Evolutionary conservation across 176 grass and related monocot genomes (phyloP).

Genomic region (Oryza meyeriana): DNA sequence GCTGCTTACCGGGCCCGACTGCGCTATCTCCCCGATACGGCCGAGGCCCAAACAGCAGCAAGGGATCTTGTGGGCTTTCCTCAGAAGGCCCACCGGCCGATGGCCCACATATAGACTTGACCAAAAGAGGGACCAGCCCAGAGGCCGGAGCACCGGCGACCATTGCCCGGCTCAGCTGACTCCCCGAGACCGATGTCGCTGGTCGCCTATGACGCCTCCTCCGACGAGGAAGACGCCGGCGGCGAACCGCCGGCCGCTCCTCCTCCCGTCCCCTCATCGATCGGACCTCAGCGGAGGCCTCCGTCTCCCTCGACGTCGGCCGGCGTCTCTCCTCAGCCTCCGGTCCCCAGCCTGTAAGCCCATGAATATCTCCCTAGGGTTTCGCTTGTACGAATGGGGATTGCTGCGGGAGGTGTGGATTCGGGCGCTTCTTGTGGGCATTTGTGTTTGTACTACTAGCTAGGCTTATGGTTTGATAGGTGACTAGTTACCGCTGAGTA

Average conservation of each 20-base stretch:
- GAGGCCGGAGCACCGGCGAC: background rate
- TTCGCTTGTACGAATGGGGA: background rate
- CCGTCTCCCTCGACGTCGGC: background rate
- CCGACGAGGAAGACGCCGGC: conserved; percentile 58
- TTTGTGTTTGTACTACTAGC: background rate
- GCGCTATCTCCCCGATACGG: background rate
- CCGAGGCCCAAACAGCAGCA: background rate
- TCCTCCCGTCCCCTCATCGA: background rate
- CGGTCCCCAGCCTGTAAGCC: conserved; percentile 37
- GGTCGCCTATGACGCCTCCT: conserved; percentile 63
- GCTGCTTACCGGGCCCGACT: too few relatives aligned
- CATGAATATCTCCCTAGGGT: conserved; percentile 22
- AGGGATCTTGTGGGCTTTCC: background rate
- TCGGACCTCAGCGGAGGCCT: conserved; percentile 28
- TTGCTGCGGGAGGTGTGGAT: background rate
- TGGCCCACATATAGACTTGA: background rate
- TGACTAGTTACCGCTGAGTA: background rate
- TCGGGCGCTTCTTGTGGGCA: background rate
- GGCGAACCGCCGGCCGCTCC: background rate
- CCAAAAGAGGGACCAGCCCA: background rate
- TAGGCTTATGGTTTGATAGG: background rate
- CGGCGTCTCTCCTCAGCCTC: background rate
- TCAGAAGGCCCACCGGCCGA: background rate
- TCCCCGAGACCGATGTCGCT: conserved; percentile 43
- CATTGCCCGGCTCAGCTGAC: background rate